A percentile compares a stretch with the other conserved stretches of the same genome.
Evolutionary conservation across 805 yeast species (phyloP).

Genomic region (Lipomyces japonicus): DNA sequence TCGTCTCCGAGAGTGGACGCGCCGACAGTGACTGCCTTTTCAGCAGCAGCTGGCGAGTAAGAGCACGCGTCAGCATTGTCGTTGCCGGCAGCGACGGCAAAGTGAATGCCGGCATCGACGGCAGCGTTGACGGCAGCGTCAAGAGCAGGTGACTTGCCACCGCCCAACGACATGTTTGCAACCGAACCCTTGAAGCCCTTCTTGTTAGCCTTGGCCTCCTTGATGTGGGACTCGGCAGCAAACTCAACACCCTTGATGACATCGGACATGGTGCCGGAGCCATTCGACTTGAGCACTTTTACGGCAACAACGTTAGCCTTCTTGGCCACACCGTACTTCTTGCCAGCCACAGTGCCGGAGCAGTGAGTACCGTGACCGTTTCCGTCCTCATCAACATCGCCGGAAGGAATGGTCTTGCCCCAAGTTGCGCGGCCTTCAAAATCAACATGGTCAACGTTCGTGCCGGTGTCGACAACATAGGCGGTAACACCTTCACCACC

Average conservation of each 20-base stretch:
- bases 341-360: conserved; percentile 62
- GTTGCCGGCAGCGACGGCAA: conserved; percentile 64
- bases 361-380: conserved; percentile 68
- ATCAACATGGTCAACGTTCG: conserved; percentile 52
- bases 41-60: conserved; percentile 60
- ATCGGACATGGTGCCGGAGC: conserved; percentile 58
- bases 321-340: conserved; percentile 59
- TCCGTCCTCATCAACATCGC: conserved; percentile 49
- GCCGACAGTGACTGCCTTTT: conserved; percentile 81
- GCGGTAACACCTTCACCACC: conserved; percentile 61
- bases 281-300: conserved; percentile 57
- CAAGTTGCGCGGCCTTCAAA: conserved; percentile 59
- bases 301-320: conserved; percentile 56
- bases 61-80: conserved; percentile 59
- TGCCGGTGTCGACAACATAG: conserved; percentile 56
- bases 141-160: conserved; percentile 53
- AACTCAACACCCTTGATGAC: conserved; percentile 61
- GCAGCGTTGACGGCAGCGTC: conserved; percentile 60
- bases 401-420: conserved; percentile 55
- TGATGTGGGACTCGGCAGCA: conserved; percentile 50
- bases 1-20: conserved; percentile 85
- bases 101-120: conserved; percentile 52
- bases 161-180: conserved; percentile 62
- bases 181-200: conserved; percentile 57
- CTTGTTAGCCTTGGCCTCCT: conserved; percentile 36